phyloP scores from a whole-genome alignment of 225 moss, liverwort and hornwort species.

The Thuidium tamariscinum region DNA sequence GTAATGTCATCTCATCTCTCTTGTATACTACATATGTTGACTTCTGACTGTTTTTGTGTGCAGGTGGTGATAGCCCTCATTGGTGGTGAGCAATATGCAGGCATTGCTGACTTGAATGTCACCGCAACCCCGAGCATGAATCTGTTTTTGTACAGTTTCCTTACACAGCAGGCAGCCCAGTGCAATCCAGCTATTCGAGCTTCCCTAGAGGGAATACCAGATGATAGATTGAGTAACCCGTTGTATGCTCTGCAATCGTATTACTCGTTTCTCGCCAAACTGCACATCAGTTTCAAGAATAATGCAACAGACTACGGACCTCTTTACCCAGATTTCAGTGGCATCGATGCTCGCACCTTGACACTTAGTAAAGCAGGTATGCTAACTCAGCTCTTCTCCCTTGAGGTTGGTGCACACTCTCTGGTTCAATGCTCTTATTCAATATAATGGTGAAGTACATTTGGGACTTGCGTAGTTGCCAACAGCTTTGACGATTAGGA shows the following conservation, averaged over 20 bases:
- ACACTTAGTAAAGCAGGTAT: background rate
- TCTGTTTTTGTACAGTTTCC: background rate
- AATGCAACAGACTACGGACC: rapidly evolving
- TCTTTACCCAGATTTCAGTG: background rate
- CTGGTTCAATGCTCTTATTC: background rate
- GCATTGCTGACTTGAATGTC: background rate
- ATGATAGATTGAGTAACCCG: background rate
- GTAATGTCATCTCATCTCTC: background rate
- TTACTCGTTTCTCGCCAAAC: background rate
- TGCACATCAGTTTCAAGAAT: background rate
- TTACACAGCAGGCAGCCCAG: background rate
- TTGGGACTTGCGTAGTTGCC: background rate
- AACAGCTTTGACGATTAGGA: background rate
- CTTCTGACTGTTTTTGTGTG: no score
- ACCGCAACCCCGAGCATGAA: background rate
- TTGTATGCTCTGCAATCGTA: background rate
- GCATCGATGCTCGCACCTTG: background rate
- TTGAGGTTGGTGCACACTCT: background rate
- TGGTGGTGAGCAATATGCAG: background rate
- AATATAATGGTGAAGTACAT: background rate
- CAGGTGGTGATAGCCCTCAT: background rate
- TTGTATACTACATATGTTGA: background rate
- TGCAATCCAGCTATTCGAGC: background rate
- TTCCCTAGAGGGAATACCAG: background rate
- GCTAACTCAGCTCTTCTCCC: background rate